Evolutionary conservation across 2,329 filamentous ascomycete species (phyloP).

Genomic region (Penicillium hesseltinei): DNA sequence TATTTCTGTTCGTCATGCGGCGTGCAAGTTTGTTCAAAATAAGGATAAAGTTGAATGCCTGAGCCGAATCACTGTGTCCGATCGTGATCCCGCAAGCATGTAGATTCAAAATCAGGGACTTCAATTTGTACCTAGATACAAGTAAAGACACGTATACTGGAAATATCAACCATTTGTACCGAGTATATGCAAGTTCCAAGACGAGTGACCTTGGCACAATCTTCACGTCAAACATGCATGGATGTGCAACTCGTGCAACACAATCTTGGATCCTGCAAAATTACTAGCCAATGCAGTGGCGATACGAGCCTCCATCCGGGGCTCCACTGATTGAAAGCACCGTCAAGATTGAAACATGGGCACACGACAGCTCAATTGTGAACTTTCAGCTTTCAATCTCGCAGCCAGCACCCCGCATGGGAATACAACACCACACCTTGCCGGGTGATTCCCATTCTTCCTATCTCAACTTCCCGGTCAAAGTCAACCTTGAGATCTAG

Average conservation of each 20-base stretch:
- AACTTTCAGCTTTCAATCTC: not conserved
- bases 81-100: not conserved
- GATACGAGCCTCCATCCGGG: not conserved
- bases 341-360: not conserved
- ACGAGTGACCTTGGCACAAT: not conserved
- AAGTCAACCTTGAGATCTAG: not conserved
- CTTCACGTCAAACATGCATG: not conserved
- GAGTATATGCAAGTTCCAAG: not conserved
- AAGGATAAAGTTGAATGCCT: not conserved
- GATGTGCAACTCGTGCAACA: not conserved
- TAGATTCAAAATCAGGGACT: not conserved
- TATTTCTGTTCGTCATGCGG: not conserved
- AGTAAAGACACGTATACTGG: not conserved
- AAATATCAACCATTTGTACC: not conserved
- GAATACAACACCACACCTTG: not conserved
- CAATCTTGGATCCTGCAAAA: not conserved
- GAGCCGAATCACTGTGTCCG: not conserved
- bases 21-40: not conserved
- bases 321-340: not conserved
- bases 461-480: not conserved
- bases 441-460: not conserved
- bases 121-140: not conserved
- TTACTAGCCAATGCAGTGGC: not conserved
- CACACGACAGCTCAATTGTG: not conserved
- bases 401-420: not conserved